phyloP scores from a whole-genome alignment of 2,329 filamentous ascomycete species.

The Monosporascus cannonballus region DNA sequence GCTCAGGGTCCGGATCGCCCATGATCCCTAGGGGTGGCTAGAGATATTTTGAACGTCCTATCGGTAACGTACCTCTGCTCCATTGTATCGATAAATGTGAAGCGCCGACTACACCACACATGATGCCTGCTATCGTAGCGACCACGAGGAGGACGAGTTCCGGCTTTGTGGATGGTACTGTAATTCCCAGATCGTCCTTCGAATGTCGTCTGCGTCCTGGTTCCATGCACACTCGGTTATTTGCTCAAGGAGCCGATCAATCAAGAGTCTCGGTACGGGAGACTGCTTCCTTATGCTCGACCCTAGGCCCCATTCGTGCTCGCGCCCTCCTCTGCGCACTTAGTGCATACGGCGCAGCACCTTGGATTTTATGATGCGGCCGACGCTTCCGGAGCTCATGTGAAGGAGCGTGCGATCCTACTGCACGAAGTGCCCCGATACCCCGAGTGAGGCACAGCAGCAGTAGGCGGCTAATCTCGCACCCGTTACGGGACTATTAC shows the following conservation, averaged over 20 bases:
- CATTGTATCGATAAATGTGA: neutral
- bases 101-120: neutral
- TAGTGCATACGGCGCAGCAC: neutral
- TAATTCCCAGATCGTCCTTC: too few relatives aligned
- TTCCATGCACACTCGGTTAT: neutral
- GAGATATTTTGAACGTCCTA: neutral
- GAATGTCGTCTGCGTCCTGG: too few relatives aligned
- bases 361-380: neutral
- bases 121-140: neutral
- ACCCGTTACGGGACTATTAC: too few relatives aligned
- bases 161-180: too few relatives aligned
- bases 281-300: too few relatives aligned
- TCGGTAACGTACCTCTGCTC: neutral
- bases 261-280: neutral
- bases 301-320: neutral
- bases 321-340: neutral
- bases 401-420: neutral
- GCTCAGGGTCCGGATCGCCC: neutral
- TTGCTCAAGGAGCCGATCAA: neutral
- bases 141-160: too few relatives aligned
- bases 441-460: neutral
- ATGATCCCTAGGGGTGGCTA: neutral
- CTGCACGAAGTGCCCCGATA: neutral
- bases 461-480: too few relatives aligned
- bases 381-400: neutral